Conservation (phyloP, 2,329 filamentous ascomycete species). For the Penicillium oxalicum region DNA sequence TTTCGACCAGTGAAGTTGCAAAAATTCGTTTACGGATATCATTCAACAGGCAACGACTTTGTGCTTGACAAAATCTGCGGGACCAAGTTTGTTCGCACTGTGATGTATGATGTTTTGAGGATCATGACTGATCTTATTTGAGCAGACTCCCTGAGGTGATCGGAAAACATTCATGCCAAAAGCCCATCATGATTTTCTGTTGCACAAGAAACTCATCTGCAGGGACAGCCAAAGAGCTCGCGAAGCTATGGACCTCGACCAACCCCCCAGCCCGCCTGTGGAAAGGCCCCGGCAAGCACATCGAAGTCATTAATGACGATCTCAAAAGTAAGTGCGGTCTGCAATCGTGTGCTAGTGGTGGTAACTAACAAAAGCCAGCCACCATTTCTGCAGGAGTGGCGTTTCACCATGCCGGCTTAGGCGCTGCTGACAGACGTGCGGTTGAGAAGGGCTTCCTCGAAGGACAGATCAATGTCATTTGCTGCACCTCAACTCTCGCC, state of each 20-base stretch:
- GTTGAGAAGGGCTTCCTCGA: slow-evolving; percentile 64
- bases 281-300: slow-evolving; percentile 50
- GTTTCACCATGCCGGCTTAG: slow-evolving; percentile 76
- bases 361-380: slow-evolving; percentile 26
- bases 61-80: slow-evolving; percentile 67
- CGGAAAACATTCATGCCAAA: slow-evolving; percentile 58
- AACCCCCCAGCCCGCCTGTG: slow-evolving; percentile 54
- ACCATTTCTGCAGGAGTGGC: slow-evolving; percentile 59
- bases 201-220: slow-evolving; percentile 67
- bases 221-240: slow-evolving; percentile 61
- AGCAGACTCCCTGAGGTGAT: slow-evolving; percentile 61
- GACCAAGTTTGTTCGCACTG: slow-evolving; percentile 41
- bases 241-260: slow-evolving; percentile 57
- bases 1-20: slow-evolving; percentile 72
- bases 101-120: not conserved
- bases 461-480: slow-evolving; percentile 72
- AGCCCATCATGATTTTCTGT: slow-evolving; percentile 80
- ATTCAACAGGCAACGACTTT: slow-evolving; percentile 62
- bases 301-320: slow-evolving; percentile 54
- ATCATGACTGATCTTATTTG: not conserved
- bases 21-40: slow-evolving; percentile 71
- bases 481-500: slow-evolving; percentile 78
- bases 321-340: slow-evolving; percentile 46
- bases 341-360: not conserved
- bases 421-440: slow-evolving; percentile 55